These are phyloP conservation scores for Davidsoniella australis DNA, from an alignment of 2,329 filamentous ascomycete genomes.

Conservation along the genomic window DNA sequence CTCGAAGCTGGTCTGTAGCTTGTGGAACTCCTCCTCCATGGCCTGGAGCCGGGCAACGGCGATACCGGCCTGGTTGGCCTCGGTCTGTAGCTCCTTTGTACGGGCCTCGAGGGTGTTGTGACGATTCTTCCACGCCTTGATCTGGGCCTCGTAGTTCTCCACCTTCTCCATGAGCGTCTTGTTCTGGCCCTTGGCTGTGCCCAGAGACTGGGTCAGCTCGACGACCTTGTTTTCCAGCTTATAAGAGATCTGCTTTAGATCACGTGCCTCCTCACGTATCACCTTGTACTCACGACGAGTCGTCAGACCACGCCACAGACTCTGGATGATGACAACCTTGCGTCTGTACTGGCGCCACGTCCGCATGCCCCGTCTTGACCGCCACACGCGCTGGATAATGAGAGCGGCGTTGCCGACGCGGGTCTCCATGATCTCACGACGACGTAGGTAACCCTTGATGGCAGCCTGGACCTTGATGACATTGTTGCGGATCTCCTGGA, in stretches of 20 bases:
- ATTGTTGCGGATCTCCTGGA: conserved; percentile 61
- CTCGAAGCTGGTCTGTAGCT: conserved; percentile 72
- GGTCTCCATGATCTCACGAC: conserved; percentile 85
- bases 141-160: conserved; percentile 87
- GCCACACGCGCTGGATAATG: conserved; percentile 81
- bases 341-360: conserved; percentile 77
- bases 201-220: conserved; percentile 85
- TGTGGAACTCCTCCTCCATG: conserved; percentile 92
- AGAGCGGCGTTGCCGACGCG: conserved; percentile 81
- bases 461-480: conserved; percentile 77
- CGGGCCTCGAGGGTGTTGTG: conserved; percentile 80
- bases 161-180: conserved; percentile 75
- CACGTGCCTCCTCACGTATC: conserved; percentile 84
- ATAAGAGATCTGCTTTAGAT: conserved; percentile 98
- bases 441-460: conserved; percentile 80
- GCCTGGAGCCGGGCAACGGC: conserved; percentile 75
- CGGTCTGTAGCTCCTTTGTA: conserved; percentile 84
- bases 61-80: conserved; percentile 95
- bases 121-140: conserved; percentile 88
- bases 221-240: conserved; percentile 99
- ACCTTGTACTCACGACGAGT: conserved; percentile 78
- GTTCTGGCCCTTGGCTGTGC: conserved; percentile 87
- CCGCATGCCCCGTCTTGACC: conserved; percentile 59
- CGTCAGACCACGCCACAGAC: conserved; percentile 70
- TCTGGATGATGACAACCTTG: conserved; percentile 81